Base-by-base conservation (phyloP, 1,139 yeast species). In the Yamadazyma songkhlaensis region DNA sequence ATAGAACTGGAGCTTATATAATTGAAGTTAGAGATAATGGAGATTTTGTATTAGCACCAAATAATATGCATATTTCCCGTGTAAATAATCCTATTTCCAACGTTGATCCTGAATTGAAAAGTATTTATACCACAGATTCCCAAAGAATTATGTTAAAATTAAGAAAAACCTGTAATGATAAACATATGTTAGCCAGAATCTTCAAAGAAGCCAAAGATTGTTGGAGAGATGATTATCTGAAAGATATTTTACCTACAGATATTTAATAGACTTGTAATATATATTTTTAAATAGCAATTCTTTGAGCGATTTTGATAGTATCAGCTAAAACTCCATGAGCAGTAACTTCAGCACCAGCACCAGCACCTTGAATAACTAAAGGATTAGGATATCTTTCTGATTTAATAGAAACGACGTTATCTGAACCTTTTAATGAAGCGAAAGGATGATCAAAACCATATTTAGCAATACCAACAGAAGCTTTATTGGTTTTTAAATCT, bases 321-420 rank as follows among this genome's bases (percentile, higher is more conserved):
- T 92, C 98, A 37, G 95, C 96, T 53, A 92, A 75, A 35, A 94
- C 97, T 63, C 98, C 98, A 61, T 94, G 95, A 44, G 99, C 98
- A 39, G 99, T 92, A 38, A 92, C 97, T 30, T 83, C 97, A 43
- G 96, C 96, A 64, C 98, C 98, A 25, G 98, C 98, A 62, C 96
- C 98, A 30, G 98, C 98, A 64, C 99, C 98, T 73, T 92, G 98
- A 50, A 92, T 77, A 48, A 92, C 84, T 61, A 92, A 75, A 41
- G 98, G 98, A 62, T 87, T 88, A 34, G 85, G 78, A 64, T 92
- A 92, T 68, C 98, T 85, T 53, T 85, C 81, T 25, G 97, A 84
- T 60, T 82, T 84, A 66, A 92, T 85, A 13, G 97, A 81, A 45
- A 94, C 85, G 43, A 94, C 96, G 57, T 94, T 94, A 60, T 92